Evolutionary conservation across 345 rosid species (phyloP).

Genomic region (Anastatica hierochuntica): DNA sequence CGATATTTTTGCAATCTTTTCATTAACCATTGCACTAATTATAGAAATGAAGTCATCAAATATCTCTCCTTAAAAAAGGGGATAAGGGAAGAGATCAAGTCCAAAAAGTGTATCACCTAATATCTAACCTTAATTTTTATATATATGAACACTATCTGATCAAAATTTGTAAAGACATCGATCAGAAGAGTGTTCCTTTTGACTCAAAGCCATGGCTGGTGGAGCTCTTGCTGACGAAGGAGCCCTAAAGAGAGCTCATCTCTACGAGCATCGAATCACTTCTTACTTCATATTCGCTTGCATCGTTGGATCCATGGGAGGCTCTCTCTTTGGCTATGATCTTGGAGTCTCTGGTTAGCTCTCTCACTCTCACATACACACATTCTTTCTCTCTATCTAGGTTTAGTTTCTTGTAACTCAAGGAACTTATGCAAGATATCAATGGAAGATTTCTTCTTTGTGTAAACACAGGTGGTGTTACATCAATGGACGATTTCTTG

Average conservation of each 20-base stretch:
- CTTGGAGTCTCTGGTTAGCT: conserved; percentile 72
- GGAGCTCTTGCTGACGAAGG: conserved; percentile 40
- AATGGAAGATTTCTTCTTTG: neutral
- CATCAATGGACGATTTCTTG: conserved; percentile 96
- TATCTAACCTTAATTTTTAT: neutral
- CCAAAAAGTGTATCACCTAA: neutral
- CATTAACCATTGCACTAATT: neutral
- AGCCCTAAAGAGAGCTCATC: conserved; percentile 49
- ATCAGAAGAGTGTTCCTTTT: neutral
- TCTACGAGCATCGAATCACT: conserved; percentile 55
- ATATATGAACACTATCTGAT: neutral
- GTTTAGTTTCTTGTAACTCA: neutral
- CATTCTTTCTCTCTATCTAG: neutral
- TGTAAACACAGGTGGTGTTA: conserved; percentile 62
- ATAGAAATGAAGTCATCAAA: conserved; percentile 11
- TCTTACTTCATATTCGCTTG: conserved; percentile 53
- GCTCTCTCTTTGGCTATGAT: conserved; percentile 79
- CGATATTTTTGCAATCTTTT: no score
- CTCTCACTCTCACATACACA: no score
- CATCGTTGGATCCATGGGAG: conserved; percentile 53
- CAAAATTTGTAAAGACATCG: neutral
- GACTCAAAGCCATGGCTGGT: conserved; percentile 41
- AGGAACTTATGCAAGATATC: neutral
- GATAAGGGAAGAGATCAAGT: conserved; percentile 3
- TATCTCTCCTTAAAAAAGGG: conserved; percentile 3